Percentiles rank a stretch among this genome's conserved stretches.
Evolutionary conservation across 441 rosid species (phyloP).

Genomic region (Melianthus villosus): DNA sequence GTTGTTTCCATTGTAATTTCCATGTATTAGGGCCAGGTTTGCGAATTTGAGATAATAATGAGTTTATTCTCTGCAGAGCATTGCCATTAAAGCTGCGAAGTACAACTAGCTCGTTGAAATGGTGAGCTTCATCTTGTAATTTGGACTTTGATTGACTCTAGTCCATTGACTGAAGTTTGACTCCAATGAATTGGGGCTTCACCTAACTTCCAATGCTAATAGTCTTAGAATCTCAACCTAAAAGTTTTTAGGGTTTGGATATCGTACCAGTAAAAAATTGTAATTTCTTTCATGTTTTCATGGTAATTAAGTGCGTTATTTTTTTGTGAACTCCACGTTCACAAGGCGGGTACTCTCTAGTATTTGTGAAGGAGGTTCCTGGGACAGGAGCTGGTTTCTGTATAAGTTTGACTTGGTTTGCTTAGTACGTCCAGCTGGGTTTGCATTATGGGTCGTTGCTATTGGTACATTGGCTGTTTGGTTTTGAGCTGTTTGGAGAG

Average conservation of each 20-base stretch:
- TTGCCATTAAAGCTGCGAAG: not conserved
- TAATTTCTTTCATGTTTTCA: too few relatives aligned
- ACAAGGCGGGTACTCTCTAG: too few relatives aligned
- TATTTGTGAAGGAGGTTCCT: too few relatives aligned
- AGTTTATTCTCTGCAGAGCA: not conserved
- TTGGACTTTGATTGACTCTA: not conserved
- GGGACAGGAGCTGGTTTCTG: not conserved
- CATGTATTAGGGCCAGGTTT: too few relatives aligned
- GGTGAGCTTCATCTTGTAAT: not conserved
- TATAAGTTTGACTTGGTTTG: not conserved
- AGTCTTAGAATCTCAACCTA: too few relatives aligned
- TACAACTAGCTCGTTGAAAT: not conserved
- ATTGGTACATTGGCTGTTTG: too few relatives aligned
- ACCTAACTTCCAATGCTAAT: not conserved
- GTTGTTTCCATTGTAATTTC: too few relatives aligned
- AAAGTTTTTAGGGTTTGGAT: too few relatives aligned
- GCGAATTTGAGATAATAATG: not conserved
- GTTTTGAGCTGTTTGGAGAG: too few relatives aligned
- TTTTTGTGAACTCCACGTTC: too few relatives aligned
- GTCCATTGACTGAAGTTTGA: not conserved
- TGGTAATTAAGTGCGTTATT: too few relatives aligned
- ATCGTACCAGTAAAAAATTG: too few relatives aligned
- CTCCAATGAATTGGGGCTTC: not conserved
- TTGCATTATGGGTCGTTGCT: constrained; percentile 13
- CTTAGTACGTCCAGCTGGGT: constrained; percentile 1